Evolutionary conservation across 1,139 yeast genomes (phyloP).

Genomic region (Suhomyces kunorum): DNA sequence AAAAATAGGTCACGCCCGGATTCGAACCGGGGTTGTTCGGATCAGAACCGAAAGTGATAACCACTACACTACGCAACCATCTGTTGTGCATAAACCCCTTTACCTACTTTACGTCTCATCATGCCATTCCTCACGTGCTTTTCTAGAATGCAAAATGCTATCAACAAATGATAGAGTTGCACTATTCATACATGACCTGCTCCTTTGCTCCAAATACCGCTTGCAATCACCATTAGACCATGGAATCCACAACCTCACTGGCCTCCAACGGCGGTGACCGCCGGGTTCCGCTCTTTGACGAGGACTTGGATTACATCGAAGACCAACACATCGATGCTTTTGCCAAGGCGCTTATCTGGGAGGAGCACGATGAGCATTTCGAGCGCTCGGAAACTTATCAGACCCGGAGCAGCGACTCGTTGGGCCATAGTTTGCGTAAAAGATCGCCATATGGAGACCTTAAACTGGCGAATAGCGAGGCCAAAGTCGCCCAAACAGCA

Average conservation of each 20-base stretch:
- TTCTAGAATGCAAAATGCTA: not conserved
- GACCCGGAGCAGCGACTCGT: not conserved
- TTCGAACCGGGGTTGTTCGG: conserved; percentile 94
- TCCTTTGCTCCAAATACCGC: not conserved
- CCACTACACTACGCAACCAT: conserved; percentile 51
- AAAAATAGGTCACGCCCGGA: conserved; percentile 84
- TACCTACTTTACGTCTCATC: not conserved
- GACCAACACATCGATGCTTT: conserved; percentile 43
- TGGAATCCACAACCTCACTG: not conserved
- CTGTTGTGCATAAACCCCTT: not conserved
- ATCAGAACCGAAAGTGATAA: conserved; percentile 54
- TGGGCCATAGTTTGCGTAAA: too few species aligned
- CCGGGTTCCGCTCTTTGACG: conserved; percentile 25
- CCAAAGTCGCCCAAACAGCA: not conserved
- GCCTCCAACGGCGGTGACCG: not conserved
- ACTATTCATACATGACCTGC: not conserved
- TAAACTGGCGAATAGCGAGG: conserved; percentile 9
- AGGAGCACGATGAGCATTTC: conserved; percentile 26
- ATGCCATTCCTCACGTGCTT: not conserved
- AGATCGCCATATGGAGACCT: too few species aligned
- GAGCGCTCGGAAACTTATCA: conserved; percentile 4
- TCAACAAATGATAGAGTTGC: not conserved
- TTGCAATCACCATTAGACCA: not conserved
- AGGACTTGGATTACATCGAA: conserved; percentile 35
- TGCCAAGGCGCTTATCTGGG: conserved; percentile 46